These are phyloP conservation scores for Graphilbum fragrans DNA, from an alignment of 2,329 filamentous ascomycete genomes.

Conservation along the genomic window DNA sequence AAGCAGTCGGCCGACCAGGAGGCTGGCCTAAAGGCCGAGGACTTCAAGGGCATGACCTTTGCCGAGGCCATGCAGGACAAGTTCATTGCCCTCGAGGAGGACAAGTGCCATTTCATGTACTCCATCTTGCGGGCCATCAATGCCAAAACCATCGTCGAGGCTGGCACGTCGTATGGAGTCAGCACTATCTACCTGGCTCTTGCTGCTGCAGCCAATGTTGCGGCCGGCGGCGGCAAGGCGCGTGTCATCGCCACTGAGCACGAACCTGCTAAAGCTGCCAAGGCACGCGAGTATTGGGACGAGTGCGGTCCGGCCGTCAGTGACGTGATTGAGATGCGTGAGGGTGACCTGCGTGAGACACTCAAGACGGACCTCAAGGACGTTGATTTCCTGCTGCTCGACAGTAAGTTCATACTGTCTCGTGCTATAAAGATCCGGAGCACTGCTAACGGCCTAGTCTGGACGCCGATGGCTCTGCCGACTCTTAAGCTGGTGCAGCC, in stretches of 20 bases:
- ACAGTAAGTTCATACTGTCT: constrained; percentile 49
- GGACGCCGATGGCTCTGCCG: constrained; percentile 16
- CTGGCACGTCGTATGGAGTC: constrained; percentile 49
- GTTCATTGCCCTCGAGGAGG: constrained; percentile 46
- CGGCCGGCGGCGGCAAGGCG: constrained; percentile 4
- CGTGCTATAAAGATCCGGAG: too few species aligned
- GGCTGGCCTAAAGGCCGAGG: neutral
- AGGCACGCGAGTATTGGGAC: constrained; percentile 41
- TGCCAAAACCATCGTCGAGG: constrained; percentile 42
- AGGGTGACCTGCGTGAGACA: constrained; percentile 45
- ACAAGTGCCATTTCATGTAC: constrained; percentile 46
- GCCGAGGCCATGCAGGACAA: constrained; percentile 32
- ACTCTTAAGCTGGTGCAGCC: constrained; percentile 26
- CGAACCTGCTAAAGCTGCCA: constrained; percentile 37
- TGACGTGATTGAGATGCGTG: constrained; percentile 40
- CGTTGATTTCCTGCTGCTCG: constrained; percentile 46
- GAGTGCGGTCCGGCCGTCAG: constrained; percentile 34
- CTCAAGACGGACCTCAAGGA: constrained; percentile 30
- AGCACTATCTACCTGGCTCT: constrained; percentile 51
- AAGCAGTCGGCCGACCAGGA: constrained; percentile 6
- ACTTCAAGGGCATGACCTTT: neutral
- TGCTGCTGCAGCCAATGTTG: constrained; percentile 36
- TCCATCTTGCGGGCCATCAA: constrained; percentile 34
- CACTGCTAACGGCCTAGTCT: constrained; percentile 11
- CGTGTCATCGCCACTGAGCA: constrained; percentile 48